Base-by-base conservation (phyloP, 106 monocot genomes). In the Acorus gramineus region DNA sequence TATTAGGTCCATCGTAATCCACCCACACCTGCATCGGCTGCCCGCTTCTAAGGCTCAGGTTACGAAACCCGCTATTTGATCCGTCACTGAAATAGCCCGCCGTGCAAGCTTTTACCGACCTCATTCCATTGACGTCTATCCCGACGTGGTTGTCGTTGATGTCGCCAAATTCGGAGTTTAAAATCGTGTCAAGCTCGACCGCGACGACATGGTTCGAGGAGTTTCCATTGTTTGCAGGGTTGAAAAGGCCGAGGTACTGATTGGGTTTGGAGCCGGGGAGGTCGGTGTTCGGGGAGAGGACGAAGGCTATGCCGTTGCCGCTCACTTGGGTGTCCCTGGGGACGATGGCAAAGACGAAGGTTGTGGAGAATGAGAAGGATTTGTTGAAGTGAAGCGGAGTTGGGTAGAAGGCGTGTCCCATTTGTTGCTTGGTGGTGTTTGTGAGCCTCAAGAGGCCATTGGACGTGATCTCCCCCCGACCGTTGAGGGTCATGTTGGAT, bases 111-210 rank as follows among this genome's bases (percentile, higher is more conserved):
- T 46, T n/a, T 49, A 58, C 59, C 12, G 68, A 69, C 3, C 45
- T 12, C 47, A 69, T 49, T 57, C 28, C 12, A 56, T 67, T 67
- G 55, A 67, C 7, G 67, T 67, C 44, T 55, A 67, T 47, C 1
- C 67, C 69, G 69, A 69, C 59, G 53, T 69, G 69, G 69, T 69
- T 69, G 58, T 60, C 59, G 53, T 69, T 60, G 69, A 69, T 69
- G 69, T 69, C 69, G 11, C 13, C 14, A 14, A 69, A 50, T 42
- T 69, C 58, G 42, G 44, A 50, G 59, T 69, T 43, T 50, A 42
- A 50, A 14, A 59, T 28, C 59, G 69, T 69, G 69, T 69, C 69
- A 59, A 69, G 59, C 59, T 69, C 69, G 69, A 69, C 69, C 50
- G 56, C 55, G 59, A 69, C 49, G 48, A 60, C 10, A 59, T 69